phyloP scores from a whole-genome alignment of 768 basidiomycete species.

The Boletus rubropictus region DNA sequence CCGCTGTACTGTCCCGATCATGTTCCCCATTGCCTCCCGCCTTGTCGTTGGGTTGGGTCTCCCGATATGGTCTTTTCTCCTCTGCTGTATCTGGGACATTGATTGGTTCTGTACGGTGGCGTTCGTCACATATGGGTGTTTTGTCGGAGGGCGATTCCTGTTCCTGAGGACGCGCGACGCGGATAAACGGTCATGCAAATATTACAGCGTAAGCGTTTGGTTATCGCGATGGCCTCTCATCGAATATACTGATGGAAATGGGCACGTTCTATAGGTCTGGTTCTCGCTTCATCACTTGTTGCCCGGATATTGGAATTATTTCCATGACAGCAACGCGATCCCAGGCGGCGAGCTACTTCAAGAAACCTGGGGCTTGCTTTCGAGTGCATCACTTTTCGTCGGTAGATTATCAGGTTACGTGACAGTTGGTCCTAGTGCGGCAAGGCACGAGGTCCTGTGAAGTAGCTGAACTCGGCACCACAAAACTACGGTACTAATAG shows the following conservation, averaged over 20 bases:
- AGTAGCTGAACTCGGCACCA: too few relatives aligned
- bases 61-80: slow-evolving; percentile 33
- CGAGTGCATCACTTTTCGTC: slow-evolving; percentile 8
- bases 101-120: slow-evolving; percentile 20
- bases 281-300: slow-evolving; percentile 32
- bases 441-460: too few relatives aligned
- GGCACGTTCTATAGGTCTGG: slow-evolving; percentile 23
- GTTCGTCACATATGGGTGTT: slow-evolving; percentile 30
- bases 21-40: slow-evolving; percentile 35
- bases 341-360: slow-evolving; percentile 20
- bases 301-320: slow-evolving; percentile 34
- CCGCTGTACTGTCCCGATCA: slow-evolving; percentile 41
- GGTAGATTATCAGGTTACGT: too few relatives aligned
- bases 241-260: not conserved
- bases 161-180: slow-evolving; percentile 22
- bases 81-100: slow-evolving; percentile 34
- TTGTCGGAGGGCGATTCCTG: slow-evolving; percentile 34
- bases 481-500: too few relatives aligned
- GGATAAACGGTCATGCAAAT: slow-evolving; percentile 34
- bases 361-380: slow-evolving; percentile 16
- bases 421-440: too few relatives aligned
- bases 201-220: slow-evolving; percentile 31
- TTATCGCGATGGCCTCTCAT: fast-evolving
- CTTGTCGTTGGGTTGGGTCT: slow-evolving; percentile 31
- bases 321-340: slow-evolving; percentile 15